Percentiles rank a stretch among this genome's conserved stretches.
These are phyloP conservation scores for Paramecium bursaria DNA, from an alignment of 73 alveolate genomes.

Conservation along the genomic window DNA sequence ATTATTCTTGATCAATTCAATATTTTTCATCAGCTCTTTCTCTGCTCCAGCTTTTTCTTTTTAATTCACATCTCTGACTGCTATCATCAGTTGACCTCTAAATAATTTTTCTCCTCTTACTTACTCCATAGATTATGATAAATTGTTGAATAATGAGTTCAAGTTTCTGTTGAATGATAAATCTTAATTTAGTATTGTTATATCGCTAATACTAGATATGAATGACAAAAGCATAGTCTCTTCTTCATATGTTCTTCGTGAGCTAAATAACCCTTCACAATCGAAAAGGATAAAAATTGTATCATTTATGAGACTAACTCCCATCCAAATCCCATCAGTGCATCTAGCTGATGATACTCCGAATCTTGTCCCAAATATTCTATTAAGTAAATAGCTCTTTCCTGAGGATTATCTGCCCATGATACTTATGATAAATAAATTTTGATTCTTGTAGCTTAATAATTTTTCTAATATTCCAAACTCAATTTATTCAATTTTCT, in stretches of 20 bases:
- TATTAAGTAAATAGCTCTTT: constrained; percentile 76
- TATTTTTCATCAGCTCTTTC: background rate
- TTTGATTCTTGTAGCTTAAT: background rate
- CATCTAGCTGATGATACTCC: constrained; percentile 81
- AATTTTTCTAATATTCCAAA: constrained; percentile 30
- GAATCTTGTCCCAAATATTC: constrained; percentile 83
- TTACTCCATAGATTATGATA: background rate
- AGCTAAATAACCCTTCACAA: constrained; percentile 82
- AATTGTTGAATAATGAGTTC: background rate
- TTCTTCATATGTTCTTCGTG: constrained; percentile 77
- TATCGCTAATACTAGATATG: constrained; percentile 73
- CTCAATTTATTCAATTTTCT: background rate
- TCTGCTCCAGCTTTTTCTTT: constrained; percentile 2
- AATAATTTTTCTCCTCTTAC: constrained; percentile 23
- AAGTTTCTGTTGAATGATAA: constrained; percentile 20
- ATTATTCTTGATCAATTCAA: background rate
- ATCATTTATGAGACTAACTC: constrained; percentile 21
- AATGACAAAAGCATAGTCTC: constrained; percentile 74
- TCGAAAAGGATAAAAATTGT: constrained; percentile 70
- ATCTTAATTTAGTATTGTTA: constrained; percentile 75
- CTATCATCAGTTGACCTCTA: constrained; percentile 24
- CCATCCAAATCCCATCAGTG: constrained; percentile 86
- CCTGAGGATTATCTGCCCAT: constrained; percentile 78
- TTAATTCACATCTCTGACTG: constrained; percentile 7
- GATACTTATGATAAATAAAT: constrained; percentile 47